Evolutionary conservation across 1,284 basidiomycete genomes (phyloP).

Genomic region (Chiua sp.): DNA sequence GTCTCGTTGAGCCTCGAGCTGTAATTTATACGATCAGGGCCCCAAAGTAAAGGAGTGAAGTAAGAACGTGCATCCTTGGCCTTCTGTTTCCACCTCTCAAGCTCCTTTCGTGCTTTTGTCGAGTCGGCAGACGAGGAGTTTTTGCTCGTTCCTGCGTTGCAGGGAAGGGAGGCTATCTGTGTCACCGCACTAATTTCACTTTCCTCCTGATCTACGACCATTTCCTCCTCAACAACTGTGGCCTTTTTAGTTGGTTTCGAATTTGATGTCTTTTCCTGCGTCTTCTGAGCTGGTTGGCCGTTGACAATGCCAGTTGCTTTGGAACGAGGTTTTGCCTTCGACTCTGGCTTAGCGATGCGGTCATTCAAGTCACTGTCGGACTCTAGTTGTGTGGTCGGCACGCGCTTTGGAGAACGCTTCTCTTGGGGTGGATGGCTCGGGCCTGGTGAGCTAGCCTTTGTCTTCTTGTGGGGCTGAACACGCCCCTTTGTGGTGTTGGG

Average conservation of each 20-base stretch:
- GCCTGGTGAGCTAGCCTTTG: slow-evolving; percentile 22
- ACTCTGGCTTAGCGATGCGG: slow-evolving; percentile 5
- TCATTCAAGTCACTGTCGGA: slow-evolving; percentile 4
- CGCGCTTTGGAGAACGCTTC: slow-evolving; percentile 25
- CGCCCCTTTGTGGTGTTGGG: slow-evolving; percentile 15
- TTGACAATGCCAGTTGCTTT: slow-evolving; percentile 15
- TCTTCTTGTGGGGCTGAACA: slow-evolving; percentile 22
- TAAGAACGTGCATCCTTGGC: slow-evolving; percentile 28
- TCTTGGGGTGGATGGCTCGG: slow-evolving; percentile 18
- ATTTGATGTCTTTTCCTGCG: slow-evolving; percentile 17
- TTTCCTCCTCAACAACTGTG: slow-evolving; percentile 10
- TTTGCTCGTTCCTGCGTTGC: slow-evolving; percentile 16
- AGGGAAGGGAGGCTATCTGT: slow-evolving; percentile 2
- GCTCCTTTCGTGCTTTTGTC: slow-evolving; percentile 22
- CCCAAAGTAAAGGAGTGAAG: neutral
- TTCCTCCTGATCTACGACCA: slow-evolving; percentile 25
- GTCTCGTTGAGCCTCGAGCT: slow-evolving; percentile 54
- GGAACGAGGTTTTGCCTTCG: slow-evolving; percentile 25
- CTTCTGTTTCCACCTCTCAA: slow-evolving; percentile 39
- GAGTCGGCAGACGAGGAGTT: slow-evolving; percentile 12
- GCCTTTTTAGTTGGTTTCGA: slow-evolving; percentile 17
- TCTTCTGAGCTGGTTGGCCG: slow-evolving; percentile 15
- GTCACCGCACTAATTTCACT: slow-evolving; percentile 3
- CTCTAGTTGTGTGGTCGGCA: neutral
- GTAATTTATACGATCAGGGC: slow-evolving; percentile 5